Base-by-base conservation (phyloP, 306 rosid species). In the Cucumis cinereus region DNA sequence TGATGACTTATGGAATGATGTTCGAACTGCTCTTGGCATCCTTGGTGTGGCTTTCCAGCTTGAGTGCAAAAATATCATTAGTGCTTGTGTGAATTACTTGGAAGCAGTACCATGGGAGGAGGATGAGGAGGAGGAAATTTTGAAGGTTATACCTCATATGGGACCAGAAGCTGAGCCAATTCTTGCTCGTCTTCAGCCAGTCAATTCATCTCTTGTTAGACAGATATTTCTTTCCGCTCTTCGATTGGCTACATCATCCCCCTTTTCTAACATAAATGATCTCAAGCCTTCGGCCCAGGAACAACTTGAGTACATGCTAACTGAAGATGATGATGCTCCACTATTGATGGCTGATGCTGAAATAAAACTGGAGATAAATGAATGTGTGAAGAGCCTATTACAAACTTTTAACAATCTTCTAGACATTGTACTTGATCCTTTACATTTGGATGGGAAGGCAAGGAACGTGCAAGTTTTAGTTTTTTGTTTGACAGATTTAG, bases 81-180 rank as follows among this genome's bases (percentile, higher is more conserved):
- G 90, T 66, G 88, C 90, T 7, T 90, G 96, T 77, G 99, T 89
- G 79, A 88, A 77, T 60, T 92, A 94, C 84, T 86, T 94, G 77
- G 99, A 92, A 87, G 99, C 96, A 9, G 91, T 90, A 35, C 82
- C 96, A 5, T 94, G 99, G 99, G 97, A 94, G 75, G 96, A 94
- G 83, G 86, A 86, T 3, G 99, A 94, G 87, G 99, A 92, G 84
- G 99, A 94, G 84, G 95, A 94, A 80, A 94, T 94, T 74, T 78
- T 94, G 55, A 91, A 76, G 82, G 83, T 87, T 43, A 88, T 94
- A 75, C 96, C 97, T 24, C 82, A 75, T 2, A 79, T 94, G 87
- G 99, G 99, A 62, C 61, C 81, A 35, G 87, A 81, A 73, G 95
- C 83, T 1, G 88, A 94, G 80, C 91, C 93, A 63, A 83, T 94